phyloP scores from a whole-genome alignment of 805 yeast genomes.

The Barnettozyma californica region DNA sequence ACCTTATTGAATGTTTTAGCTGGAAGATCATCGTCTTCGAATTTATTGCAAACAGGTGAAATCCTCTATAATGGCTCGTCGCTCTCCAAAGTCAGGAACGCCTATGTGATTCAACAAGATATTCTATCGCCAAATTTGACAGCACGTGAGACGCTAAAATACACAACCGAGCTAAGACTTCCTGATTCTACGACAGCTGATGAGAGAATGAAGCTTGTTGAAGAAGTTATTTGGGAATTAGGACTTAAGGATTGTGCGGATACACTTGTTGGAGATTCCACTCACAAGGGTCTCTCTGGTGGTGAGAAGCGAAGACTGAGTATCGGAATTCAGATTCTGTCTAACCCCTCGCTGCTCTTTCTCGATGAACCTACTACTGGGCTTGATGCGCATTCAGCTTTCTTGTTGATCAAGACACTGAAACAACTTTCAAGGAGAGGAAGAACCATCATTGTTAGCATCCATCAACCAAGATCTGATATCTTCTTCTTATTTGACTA shows the following conservation, averaged over 20 bases:
- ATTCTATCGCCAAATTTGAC: constrained; percentile 66
- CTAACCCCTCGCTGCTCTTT: constrained; percentile 72
- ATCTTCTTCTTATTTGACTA: constrained; percentile 67
- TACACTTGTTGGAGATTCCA: constrained; percentile 53
- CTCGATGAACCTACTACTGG: constrained; percentile 91
- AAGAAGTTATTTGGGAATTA: constrained; percentile 57
- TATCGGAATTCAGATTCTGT: constrained; percentile 74
- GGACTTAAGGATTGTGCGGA: constrained; percentile 67
- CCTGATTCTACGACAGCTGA: constrained; percentile 38
- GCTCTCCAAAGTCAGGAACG: constrained; percentile 23
- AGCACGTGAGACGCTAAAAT: constrained; percentile 63
- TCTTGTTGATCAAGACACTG: constrained; percentile 55
- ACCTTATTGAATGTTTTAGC: constrained; percentile 69
- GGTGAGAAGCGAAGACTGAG: constrained; percentile 81
- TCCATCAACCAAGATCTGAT: constrained; percentile 85
- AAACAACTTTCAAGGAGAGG: constrained; percentile 55
- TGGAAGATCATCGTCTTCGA: constrained; percentile 38
- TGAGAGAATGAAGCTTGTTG: constrained; percentile 47
- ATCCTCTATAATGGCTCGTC: constrained; percentile 30
- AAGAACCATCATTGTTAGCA: constrained; percentile 68
- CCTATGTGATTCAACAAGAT: constrained; percentile 79
- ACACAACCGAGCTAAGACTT: constrained; percentile 69
- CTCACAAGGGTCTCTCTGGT: constrained; percentile 64
- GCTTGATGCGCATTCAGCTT: constrained; percentile 74
- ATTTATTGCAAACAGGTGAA: constrained; percentile 37